Evolutionary conservation across 2,329 filamentous ascomycete species (phyloP).

Genomic region (Talaromyces sp.): DNA sequence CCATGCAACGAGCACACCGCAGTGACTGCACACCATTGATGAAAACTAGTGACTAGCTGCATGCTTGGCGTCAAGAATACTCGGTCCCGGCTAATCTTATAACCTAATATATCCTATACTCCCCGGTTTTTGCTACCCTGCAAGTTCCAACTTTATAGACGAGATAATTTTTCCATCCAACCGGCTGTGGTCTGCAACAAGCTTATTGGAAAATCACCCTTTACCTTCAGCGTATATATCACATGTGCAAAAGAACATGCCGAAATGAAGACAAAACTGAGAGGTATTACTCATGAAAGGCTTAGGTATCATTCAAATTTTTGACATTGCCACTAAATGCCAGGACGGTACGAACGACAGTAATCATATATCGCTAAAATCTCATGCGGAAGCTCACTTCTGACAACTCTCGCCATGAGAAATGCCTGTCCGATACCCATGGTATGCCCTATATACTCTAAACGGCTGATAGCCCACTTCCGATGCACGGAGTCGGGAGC

Average conservation of each 20-base stretch:
- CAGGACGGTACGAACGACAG: neutral
- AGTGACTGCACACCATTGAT: too few relatives aligned
- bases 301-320: neutral
- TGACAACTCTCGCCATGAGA: neutral
- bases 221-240: neutral
- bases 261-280: neutral
- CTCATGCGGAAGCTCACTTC: neutral
- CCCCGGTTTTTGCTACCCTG: neutral
- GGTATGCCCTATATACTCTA: neutral
- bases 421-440: neutral
- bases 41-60: too few relatives aligned
- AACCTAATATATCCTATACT: neutral
- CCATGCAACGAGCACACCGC: too few relatives aligned
- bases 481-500: neutral
- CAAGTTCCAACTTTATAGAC: neutral
- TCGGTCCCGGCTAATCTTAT: too few relatives aligned
- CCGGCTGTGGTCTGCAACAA: neutral
- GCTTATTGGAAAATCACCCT: neutral
- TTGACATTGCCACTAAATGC: neutral
- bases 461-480: neutral
- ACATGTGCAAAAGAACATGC: neutral
- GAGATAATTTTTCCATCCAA: neutral
- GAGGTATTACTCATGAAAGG: neutral
- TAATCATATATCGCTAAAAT: neutral
- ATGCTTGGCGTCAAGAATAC: too few relatives aligned